Conservation (phyloP, 495 filamentous ascomycete species). For the Terfezia boudieri region DNA sequence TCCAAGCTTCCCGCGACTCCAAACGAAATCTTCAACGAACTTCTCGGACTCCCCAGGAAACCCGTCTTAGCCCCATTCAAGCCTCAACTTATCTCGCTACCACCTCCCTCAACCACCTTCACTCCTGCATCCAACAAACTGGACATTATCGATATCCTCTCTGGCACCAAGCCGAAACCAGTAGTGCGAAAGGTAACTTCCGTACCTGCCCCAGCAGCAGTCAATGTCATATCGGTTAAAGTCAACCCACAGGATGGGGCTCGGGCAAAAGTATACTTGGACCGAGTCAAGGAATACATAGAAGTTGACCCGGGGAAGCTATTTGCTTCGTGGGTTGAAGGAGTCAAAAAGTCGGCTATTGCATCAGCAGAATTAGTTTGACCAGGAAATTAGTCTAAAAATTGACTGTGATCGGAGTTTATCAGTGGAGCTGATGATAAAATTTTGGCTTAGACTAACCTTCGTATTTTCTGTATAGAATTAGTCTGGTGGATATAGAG, state of each 20-base stretch:
- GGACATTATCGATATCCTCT: conserved; percentile 64
- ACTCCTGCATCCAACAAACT: conserved; percentile 3
- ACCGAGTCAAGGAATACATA: conserved; percentile 57
- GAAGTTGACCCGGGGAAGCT: conserved; percentile 64
- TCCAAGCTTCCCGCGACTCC: conserved; percentile 38
- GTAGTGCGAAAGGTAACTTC: conserved; percentile 15
- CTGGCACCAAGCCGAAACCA: conserved; percentile 24
- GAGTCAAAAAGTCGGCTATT: too few relatives aligned
- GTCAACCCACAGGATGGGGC: conserved; percentile 58
- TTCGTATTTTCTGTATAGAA: too few relatives aligned
- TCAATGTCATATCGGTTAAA: conserved; percentile 58
- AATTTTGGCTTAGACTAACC: too few relatives aligned
- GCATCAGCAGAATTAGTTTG: too few relatives aligned
- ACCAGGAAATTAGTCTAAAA: too few relatives aligned
- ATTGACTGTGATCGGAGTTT: too few relatives aligned
- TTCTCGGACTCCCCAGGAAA: conserved; percentile 44
- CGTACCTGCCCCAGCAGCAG: conserved; percentile 23
- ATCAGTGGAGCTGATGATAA: too few relatives aligned
- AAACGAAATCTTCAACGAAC: conserved; percentile 70
- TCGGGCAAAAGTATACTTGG: conserved; percentile 57
- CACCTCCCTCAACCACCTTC: conserved; percentile 20
- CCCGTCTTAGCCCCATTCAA: conserved; percentile 15
- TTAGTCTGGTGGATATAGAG: too few relatives aligned
- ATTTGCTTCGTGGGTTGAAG: too few relatives aligned
- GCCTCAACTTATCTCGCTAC: conserved; percentile 17